These are phyloP conservation scores for Trypethelium eluteriae DNA, from an alignment of 495 filamentous ascomycete species.

Conservation along the genomic window DNA sequence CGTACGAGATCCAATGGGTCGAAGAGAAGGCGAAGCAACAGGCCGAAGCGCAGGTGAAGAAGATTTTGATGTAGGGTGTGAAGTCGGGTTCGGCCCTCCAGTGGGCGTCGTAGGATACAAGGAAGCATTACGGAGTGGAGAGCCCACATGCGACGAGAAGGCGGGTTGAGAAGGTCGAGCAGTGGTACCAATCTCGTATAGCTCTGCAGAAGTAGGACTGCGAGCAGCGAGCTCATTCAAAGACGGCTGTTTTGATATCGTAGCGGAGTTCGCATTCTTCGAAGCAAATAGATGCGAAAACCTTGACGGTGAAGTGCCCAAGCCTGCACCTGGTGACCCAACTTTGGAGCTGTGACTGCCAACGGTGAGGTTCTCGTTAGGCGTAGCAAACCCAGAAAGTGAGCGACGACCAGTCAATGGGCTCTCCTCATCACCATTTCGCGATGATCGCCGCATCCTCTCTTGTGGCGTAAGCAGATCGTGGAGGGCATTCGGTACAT, in stretches of 20 bases:
- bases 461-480: slow-evolving; percentile 90
- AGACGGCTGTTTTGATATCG: slow-evolving; percentile 2
- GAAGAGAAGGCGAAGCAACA: slow-evolving; percentile 59
- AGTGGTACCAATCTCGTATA: slow-evolving; percentile 38
- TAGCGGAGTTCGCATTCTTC: not conserved
- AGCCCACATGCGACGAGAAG: slow-evolving; percentile 76
- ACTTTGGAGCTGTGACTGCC: slow-evolving; percentile 54
- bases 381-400: slow-evolving; percentile 54
- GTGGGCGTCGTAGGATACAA: slow-evolving; percentile 31
- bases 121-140: slow-evolving; percentile 82
- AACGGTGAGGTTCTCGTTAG: slow-evolving; percentile 40
- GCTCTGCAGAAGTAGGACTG: slow-evolving; percentile 1
- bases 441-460: slow-evolving; percentile 73
- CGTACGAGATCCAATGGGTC: slow-evolving; percentile 38
- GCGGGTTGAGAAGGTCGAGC: not conserved
- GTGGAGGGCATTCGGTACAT: slow-evolving; percentile 74
- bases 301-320: slow-evolving; percentile 67
- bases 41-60: slow-evolving; percentile 19
- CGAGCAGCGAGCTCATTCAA: slow-evolving; percentile 6
- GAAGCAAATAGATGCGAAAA: slow-evolving; percentile 74
- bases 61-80: slow-evolving; percentile 1
- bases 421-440: slow-evolving; percentile 51
- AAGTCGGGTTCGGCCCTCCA: not conserved
- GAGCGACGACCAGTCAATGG: slow-evolving; percentile 48
- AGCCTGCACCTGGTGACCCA: slow-evolving; percentile 60